Base-by-base conservation (phyloP, 2,329 filamentous ascomycete genomes). In the Epichloe glyceriae region DNA sequence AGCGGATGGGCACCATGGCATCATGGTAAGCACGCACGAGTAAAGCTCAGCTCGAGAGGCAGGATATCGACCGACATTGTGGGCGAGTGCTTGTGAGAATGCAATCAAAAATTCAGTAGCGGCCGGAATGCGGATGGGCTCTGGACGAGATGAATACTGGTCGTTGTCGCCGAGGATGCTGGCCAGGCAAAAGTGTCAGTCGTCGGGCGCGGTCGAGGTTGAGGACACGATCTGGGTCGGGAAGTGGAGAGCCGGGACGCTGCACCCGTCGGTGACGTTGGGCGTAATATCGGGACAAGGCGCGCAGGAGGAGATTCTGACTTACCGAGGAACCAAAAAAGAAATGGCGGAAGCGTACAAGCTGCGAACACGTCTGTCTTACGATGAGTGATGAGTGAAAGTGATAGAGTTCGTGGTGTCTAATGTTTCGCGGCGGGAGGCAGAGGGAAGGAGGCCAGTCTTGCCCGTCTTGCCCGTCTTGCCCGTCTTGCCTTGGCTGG, bases 31-130 rank as follows among this genome's bases (percentile, higher is more conserved):
- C 55, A 77, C 85, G 64, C 77, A 97, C 93, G 86, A 72, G 83
- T 85, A 74, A 98, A 98, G 73, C 82, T 86, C 66, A 98, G 82
- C 79, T 97, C 93, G 60, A 80, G 70, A 54, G 91, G 93, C 62
- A 93, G 84, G 66, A 98, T 87, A 63, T 95, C 87, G 73, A 98
- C 85, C 61, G 91, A 94, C 93, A 97, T 97, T 72, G 63, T 78
- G 71, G 53, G 47, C 38, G 37, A 17, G 15, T 12, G 15, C 12
- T 34, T 14, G 46, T 52, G 14, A 38, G 49, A 48, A 53, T 51
- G 50, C 38, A 42, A 43, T 20, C 15, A 35, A 11, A 11, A 37
- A 12, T 14, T 46, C 39, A 33, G 34, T 12, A 34, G 26, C 37
- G 42, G 34, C 42, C n/a, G 47, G 44, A 30, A 7, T 46, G 34